Evolutionary conservation across 352 stramenopile species (phyloP).

Genomic region (Aphanomyces euteiches): DNA sequence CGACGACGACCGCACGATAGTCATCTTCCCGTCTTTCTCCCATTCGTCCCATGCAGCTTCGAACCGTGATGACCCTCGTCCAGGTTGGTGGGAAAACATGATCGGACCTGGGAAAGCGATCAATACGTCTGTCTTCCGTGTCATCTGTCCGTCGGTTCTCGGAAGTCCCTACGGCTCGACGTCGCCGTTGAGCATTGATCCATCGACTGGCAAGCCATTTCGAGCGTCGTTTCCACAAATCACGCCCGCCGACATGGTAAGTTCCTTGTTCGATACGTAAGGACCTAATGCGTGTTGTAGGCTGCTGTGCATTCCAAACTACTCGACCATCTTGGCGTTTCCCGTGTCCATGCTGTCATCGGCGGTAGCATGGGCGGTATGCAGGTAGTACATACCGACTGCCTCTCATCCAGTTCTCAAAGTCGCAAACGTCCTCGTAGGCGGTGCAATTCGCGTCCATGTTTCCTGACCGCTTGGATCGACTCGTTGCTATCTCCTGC

Average conservation of each 20-base stretch:
- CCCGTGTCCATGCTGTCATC: slow-evolving; percentile 75
- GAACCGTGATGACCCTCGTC: slow-evolving; percentile 70
- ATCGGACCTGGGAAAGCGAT: slow-evolving; percentile 80
- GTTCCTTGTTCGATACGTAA: not conserved
- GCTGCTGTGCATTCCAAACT: slow-evolving; percentile 70
- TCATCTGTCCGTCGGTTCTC: slow-evolving; percentile 80
- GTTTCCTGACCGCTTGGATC: slow-evolving; percentile 69
- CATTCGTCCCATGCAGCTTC: slow-evolving; percentile 80
- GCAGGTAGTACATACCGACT: slow-evolving; percentile 27
- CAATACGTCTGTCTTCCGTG: slow-evolving; percentile 85
- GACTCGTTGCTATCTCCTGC: slow-evolving; percentile 72
- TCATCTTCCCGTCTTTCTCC: slow-evolving; percentile 84
- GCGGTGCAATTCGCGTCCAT: slow-evolving; percentile 82
- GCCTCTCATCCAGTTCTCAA: not conserved
- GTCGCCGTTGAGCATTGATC: slow-evolving; percentile 60
- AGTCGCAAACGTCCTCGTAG: slow-evolving; percentile 32
- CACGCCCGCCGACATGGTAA: slow-evolving; percentile 77
- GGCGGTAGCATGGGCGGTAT: slow-evolving; percentile 87
- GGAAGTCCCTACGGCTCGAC: slow-evolving; percentile 83
- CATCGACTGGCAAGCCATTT: slow-evolving; percentile 60
- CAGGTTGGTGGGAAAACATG: slow-evolving; percentile 87
- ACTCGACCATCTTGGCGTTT: slow-evolving; percentile 69
- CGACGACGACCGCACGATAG: slow-evolving; percentile 63
- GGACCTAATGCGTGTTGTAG: slow-evolving; percentile 26
- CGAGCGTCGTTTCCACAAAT: slow-evolving; percentile 74